Base-by-base conservation (phyloP, 2,329 filamentous ascomycete genomes). In the Teratosphaeria gauchensis region DNA sequence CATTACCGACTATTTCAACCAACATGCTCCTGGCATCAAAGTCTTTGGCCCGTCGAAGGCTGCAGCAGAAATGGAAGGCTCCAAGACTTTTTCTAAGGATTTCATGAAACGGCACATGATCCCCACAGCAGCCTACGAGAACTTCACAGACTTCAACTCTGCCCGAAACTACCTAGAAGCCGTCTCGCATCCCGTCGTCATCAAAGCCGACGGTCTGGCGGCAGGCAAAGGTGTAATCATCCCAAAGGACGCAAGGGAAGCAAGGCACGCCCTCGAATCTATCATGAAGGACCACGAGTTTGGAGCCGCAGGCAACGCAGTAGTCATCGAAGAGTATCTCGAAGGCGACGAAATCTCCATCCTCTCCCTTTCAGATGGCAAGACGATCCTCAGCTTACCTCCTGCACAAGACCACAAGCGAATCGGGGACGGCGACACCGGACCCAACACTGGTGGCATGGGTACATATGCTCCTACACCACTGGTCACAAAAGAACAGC, bases 331-430 rank as follows among this genome's bases (percentile, higher is more conserved):
- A 73, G 92, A 99, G 75, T 94, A 89, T 66, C 78, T 99, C 35
- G 84, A 89, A 61, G 94, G 94, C 52, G 90, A 97, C 64, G 94
- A 99, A 75, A 80, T 97, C 62, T 94, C 89, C 70, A 88, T 99
- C 63, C 79, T 99, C 54, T 90, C 87, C 33, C 96, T 99, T 76
- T 90, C 86, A 69, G 94, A 99, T 71, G 94, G 94, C 56, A 87
- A 88, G 71, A 87, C 87, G 1, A 88, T 95, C 71, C 83, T 84
- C 70, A 90, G 88, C 8, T 80, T 97, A 9, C 92, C 92, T 4
- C 87, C 94, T 0, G 92, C 92, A 1, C 94, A 99, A 74, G 94
- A 97, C 73, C 94, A 99, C 79, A 97, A 99, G 82, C 84, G 91
- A 62, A 91, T 95, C 64, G 89, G 88, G 56, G 94, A 99, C 69